phyloP scores from a whole-genome alignment of 176 grass and related monocot species.

The Bothriochloa decipiens region DNA sequence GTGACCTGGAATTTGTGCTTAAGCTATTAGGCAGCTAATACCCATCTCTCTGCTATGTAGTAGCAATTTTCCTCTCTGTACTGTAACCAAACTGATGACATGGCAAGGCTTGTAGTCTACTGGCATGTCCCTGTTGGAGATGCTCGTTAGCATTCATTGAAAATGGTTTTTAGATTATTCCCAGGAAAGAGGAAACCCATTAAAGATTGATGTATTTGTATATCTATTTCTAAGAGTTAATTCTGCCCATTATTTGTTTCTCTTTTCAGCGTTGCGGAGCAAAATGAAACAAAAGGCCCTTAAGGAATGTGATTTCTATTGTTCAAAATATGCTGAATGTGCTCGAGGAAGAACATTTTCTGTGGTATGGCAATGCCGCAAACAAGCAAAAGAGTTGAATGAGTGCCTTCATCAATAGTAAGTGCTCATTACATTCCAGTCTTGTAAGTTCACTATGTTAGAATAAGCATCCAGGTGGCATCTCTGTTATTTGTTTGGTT shows the following conservation, averaged over 20 bases:
- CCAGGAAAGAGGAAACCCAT: neutral
- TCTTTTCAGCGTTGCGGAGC: conserved; percentile 80
- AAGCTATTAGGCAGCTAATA: neutral
- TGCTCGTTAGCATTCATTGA: neutral
- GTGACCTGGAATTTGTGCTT: neutral
- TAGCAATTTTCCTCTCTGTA: neutral
- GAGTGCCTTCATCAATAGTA: conserved; percentile 98
- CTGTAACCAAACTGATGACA: neutral
- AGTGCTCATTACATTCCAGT: conserved; percentile 35
- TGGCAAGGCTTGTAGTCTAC: neutral
- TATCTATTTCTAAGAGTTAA: neutral
- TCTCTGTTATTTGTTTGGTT: conserved; percentile 1
- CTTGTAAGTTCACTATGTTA: neutral
- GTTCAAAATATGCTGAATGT: conserved; percentile 95
- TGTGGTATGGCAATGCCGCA: conserved; percentile 82
- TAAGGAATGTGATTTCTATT: conserved; percentile 76
- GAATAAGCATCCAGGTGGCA: conserved; percentile 11
- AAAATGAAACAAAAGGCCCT: conserved; percentile 98
- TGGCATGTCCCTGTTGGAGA: neutral
- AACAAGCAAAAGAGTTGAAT: conserved; percentile 92
- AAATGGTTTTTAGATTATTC: neutral
- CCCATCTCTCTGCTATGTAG: neutral
- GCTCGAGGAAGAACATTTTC: conserved; percentile 91
- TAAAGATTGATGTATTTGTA: neutral
- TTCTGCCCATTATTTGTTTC: neutral